Evolutionary conservation across 2,329 filamentous ascomycete species (phyloP).

Genomic region (Aureobasidium leucospermi): DNA sequence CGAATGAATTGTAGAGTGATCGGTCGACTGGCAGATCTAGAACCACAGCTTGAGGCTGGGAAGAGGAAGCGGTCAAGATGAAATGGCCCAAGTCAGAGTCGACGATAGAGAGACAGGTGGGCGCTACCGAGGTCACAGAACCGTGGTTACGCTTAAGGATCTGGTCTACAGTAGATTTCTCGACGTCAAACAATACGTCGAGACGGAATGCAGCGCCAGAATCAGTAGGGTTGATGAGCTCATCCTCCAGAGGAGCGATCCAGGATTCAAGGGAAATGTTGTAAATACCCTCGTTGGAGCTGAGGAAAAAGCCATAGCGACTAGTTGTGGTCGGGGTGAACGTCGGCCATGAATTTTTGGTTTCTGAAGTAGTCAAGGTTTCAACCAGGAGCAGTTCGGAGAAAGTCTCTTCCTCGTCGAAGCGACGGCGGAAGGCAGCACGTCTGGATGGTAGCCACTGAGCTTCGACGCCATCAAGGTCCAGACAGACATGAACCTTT

Average conservation of each 20-base stretch:
- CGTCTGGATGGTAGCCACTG: constrained; percentile 50
- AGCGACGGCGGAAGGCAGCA: not conserved
- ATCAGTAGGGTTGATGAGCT: constrained; percentile 45
- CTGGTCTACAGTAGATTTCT: constrained; percentile 42
- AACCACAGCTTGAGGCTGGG: constrained; percentile 43
- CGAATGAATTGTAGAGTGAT: constrained; percentile 17
- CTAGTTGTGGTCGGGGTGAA: constrained; percentile 46
- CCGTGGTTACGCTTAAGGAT: constrained; percentile 33
- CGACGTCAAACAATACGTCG: constrained; percentile 46
- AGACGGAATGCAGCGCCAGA: constrained; percentile 51
- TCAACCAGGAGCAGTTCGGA: constrained; percentile 33
- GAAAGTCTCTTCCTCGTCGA: constrained; percentile 20
- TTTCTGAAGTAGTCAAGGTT: constrained; percentile 27
- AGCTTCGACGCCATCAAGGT: constrained; percentile 54
- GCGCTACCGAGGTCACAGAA: constrained; percentile 31
- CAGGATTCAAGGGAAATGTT: constrained; percentile 51
- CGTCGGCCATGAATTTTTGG: constrained; percentile 38
- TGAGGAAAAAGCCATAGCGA: constrained; percentile 53
- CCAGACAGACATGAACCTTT: constrained; percentile 52
- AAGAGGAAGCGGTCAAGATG: constrained; percentile 43
- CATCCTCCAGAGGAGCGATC: constrained; percentile 49
- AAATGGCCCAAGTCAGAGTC: constrained; percentile 53
- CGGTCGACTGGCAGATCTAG: constrained; percentile 40
- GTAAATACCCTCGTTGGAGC: constrained; percentile 46
- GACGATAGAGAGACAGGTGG: constrained; percentile 40